Evolutionary conservation across 768 basidiomycete genomes (phyloP).

Genomic region (Tricholoma hemisulphureum): DNA sequence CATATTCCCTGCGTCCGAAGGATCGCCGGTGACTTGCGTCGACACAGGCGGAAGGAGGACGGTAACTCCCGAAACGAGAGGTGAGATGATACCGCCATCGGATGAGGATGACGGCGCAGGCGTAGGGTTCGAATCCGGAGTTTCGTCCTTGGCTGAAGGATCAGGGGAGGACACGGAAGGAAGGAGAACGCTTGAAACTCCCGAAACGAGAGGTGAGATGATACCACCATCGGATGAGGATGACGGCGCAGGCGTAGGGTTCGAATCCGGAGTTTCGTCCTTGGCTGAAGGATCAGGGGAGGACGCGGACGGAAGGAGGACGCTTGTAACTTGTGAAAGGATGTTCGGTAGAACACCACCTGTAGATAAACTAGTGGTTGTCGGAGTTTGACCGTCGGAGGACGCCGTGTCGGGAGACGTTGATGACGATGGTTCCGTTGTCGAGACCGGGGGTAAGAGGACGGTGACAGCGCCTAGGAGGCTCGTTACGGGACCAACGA

Average conservation of each 20-base stretch:
- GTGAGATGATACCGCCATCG: background rate
- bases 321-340: background rate
- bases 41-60: constrained; percentile 7
- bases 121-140: background rate
- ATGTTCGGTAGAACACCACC: background rate
- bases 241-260: background rate
- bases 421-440: constrained; percentile 4
- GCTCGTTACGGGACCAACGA: constrained; percentile 7
- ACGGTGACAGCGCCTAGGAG: background rate
- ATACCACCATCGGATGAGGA: constrained; percentile 3
- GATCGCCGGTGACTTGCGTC: background rate
- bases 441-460: background rate
- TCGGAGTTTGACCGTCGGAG: background rate
- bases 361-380: background rate
- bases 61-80: constrained; percentile 1
- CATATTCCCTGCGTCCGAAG: no score
- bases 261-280: background rate
- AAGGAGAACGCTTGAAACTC: constrained; percentile 8
- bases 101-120: background rate
- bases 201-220: background rate
- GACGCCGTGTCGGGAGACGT: background rate
- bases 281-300: background rate
- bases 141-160: background rate
- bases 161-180: background rate
- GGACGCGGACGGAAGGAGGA: background rate